phyloP scores from a whole-genome alignment of 768 basidiomycete genomes.

The Kwoniella sp. region DNA sequence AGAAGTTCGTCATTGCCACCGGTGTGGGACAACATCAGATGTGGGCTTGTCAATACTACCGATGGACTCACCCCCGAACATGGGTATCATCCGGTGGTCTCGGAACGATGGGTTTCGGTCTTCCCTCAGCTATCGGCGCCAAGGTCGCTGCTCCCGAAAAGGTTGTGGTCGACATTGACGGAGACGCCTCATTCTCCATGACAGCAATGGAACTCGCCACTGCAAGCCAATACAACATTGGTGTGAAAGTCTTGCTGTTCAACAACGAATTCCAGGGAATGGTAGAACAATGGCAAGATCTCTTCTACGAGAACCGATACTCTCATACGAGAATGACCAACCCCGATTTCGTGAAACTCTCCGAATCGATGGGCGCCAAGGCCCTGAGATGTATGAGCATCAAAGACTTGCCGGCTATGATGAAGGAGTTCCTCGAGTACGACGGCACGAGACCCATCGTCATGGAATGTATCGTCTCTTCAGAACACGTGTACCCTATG shows the following conservation, averaged over 20 bases:
- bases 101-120: conserved; percentile 98
- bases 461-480: conserved; percentile 77
- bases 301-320: conserved; percentile 96
- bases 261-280: conserved; percentile 99
- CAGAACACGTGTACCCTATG: conserved; percentile 57
- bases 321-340: conserved; percentile 95
- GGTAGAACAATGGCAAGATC: conserved; percentile 99
- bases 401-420: conserved; percentile 84
- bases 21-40: conserved; percentile 99
- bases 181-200: conserved; percentile 98
- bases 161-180: conserved; percentile 92
- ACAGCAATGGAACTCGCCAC: conserved; percentile 99
- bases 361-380: conserved; percentile 87
- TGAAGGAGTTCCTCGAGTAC: conserved; percentile 98
- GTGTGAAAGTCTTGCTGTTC: conserved; percentile 88
- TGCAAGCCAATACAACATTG: conserved; percentile 85
- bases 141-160: conserved; percentile 95
- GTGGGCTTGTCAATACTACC: conserved; percentile 95
- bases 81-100: conserved; percentile 93
- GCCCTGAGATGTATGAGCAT: conserved; percentile 72
- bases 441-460: conserved; percentile 81
- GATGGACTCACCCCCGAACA: conserved; percentile 84
- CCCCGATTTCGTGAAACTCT: conserved; percentile 89
- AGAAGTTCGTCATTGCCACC: conserved; percentile 82
- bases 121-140: conserved; percentile 91